Base-by-base conservation (phyloP, 2,329 filamentous ascomycete genomes). In the Coniochaeta sp. region DNA sequence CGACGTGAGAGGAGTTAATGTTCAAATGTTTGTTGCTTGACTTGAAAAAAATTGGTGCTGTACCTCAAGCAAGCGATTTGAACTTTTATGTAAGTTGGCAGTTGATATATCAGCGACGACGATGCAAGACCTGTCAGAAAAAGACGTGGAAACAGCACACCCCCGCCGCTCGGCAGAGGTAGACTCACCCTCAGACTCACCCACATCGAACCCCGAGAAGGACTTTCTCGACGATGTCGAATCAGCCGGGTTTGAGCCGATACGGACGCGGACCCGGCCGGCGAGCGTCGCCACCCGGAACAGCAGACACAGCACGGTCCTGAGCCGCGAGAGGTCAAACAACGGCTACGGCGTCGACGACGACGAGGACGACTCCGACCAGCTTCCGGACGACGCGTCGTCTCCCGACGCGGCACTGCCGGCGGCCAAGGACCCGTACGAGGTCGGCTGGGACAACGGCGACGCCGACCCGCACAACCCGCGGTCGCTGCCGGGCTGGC, bases 381-480 rank as follows among this genome's bases (percentile, higher is more conserved):
- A 52, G 58, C n/a, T n/a, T n/a, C 38, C 55, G 59, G 19, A 58
- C 55, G 26, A n/a, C n/a, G n/a, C n/a, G n/a, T n/a, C 14, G 10
- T 44, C 47, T 12, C 24, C 32, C 5, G n/a, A n/a, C n/a, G 17
- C 10, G 12, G 22, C 57, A 38, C 30, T n/a, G n/a, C n/a, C 24
- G 7, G 19, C 17, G 9, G 73, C 74, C 14, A 75, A 74, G 59
- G 77, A 82, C 57, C 74, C 76, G 0, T 93, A 85, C 66, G 82
- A 91, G 62, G 91, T 98, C 22, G 74, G 74, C 7, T 97, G 89
- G 83, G 89, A 93, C 19, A 64, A 62, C 16, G 81, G 80, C 5
- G 87, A 91, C 61, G 75, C 78, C 55, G 93, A 97, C 70, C 87
- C 89, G 0, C 71, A 85, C 72, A 89, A 88, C 66, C 93, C 93